Evolutionary conservation across 208 protist genomes (phyloP).

Genomic region (Leishmania aethiopica): DNA sequence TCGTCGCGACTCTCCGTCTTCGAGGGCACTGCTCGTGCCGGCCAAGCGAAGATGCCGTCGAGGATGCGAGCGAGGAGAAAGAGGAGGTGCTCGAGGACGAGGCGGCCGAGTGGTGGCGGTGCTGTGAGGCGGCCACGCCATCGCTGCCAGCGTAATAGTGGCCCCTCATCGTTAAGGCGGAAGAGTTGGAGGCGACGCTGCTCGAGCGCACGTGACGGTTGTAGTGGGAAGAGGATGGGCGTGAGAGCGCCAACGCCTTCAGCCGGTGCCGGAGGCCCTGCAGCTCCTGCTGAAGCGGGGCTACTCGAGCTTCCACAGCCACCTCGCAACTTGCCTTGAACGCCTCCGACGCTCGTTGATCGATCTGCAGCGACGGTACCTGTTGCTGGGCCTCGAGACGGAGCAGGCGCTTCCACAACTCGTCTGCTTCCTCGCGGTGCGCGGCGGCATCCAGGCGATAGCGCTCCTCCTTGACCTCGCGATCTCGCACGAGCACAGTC

Average conservation of each 20-base stretch:
- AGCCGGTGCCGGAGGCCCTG: not conserved
- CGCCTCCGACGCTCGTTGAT: not conserved
- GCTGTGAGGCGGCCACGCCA: not conserved
- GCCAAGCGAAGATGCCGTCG: not conserved
- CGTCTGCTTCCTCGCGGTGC: conserved; percentile 12
- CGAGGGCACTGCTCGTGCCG: not conserved
- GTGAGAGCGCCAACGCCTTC: not conserved
- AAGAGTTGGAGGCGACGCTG: not conserved
- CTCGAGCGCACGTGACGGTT: not conserved
- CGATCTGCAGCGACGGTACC: not conserved
- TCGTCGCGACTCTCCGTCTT: no score
- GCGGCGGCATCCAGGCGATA: conserved; percentile 50
- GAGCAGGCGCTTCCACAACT: conserved; percentile 23
- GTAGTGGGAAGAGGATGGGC: not conserved
- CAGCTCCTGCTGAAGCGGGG: conserved; percentile 6
- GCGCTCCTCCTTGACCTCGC: conserved; percentile 69
- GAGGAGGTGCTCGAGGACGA: conserved; percentile 10
- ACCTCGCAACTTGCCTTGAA: not conserved
- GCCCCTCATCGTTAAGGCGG: not conserved
- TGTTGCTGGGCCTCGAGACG: conserved; percentile 28
- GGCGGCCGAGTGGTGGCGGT: not conserved
- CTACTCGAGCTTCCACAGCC: not conserved
- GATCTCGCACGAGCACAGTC: conserved; percentile 54
- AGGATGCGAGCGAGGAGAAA: not conserved
- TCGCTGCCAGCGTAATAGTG: not conserved